Percentiles rank a stretch among this genome's conserved stretches.
phyloP scores from a whole-genome alignment of 31 red algal genomes.

The Odonthalia washingtoniensis region DNA sequence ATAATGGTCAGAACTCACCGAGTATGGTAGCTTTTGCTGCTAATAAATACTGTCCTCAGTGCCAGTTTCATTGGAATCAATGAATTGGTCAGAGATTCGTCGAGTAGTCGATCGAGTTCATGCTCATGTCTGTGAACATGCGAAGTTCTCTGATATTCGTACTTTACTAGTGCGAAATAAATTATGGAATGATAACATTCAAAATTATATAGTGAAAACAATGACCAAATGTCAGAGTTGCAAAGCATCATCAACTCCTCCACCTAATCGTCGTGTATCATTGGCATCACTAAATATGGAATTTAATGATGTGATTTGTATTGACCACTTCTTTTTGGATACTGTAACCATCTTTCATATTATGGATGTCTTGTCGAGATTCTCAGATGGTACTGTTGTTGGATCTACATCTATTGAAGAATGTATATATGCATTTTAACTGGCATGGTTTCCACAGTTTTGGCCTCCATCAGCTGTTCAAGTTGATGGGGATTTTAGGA shows the following conservation, averaged over 20 bases:
- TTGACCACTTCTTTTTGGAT: slow-evolving; percentile 49
- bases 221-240: neutral
- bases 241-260: neutral
- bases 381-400: slow-evolving; percentile 19
- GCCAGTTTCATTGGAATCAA: no score
- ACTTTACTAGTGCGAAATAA: neutral
- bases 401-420: neutral
- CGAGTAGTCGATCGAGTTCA: neutral
- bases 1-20: neutral
- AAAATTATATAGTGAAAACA: neutral
- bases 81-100: neutral
- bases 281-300: neutral
- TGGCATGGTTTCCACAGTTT: neutral
- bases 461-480: neutral
- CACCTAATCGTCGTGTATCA: neutral
- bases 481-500: neutral
- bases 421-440: slow-evolving; percentile 15
- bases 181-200: neutral
- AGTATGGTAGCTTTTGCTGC: neutral
- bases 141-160: neutral
- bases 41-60: neutral
- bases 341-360: slow-evolving; percentile 11
- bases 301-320: slow-evolving; percentile 33
- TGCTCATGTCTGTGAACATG: neutral
- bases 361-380: slow-evolving; percentile 32